Percentiles rank a stretch among this genome's conserved stretches.
phyloP scores from a whole-genome alignment of 495 filamentous ascomycete species.

The Hypoxylon fragiforme region DNA sequence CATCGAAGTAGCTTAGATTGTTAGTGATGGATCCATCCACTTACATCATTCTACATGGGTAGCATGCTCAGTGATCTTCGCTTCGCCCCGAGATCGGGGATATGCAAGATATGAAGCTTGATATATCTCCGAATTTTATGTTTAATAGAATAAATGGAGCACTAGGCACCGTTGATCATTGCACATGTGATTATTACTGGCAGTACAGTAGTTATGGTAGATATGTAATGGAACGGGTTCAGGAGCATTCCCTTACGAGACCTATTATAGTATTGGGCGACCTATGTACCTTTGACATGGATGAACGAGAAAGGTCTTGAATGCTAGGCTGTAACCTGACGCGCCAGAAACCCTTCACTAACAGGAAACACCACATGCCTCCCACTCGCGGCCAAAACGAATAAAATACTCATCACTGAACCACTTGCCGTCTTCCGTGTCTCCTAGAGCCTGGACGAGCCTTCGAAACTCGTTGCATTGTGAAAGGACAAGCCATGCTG shows the following conservation, averaged over 20 bases:
- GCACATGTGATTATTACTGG: too few relatives aligned
- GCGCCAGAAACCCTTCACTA: conserved; percentile 18
- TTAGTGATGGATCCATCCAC: background rate
- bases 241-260: conserved; percentile 32
- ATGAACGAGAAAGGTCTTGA: conserved; percentile 13
- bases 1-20: background rate
- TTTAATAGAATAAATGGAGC: too few relatives aligned
- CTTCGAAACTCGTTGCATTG: conserved; percentile 62
- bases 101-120: too few relatives aligned
- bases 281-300: conserved; percentile 18
- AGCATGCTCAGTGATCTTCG: background rate
- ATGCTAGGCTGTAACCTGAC: conserved; percentile 30
- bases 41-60: too few relatives aligned
- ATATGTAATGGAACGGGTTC: conserved; percentile 39
- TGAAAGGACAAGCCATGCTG: too few relatives aligned
- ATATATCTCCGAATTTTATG: too few relatives aligned
- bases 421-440: conserved; percentile 76
- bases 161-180: too few relatives aligned
- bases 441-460: conserved; percentile 61
- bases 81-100: background rate
- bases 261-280: too few relatives aligned
- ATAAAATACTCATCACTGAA: conserved; percentile 70
- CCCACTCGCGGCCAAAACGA: conserved; percentile 63
- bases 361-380: conserved; percentile 38
- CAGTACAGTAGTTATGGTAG: conserved; percentile 32